phyloP scores from a whole-genome alignment of 2,329 filamentous ascomycete genomes.

The Neonectria sp. region DNA sequence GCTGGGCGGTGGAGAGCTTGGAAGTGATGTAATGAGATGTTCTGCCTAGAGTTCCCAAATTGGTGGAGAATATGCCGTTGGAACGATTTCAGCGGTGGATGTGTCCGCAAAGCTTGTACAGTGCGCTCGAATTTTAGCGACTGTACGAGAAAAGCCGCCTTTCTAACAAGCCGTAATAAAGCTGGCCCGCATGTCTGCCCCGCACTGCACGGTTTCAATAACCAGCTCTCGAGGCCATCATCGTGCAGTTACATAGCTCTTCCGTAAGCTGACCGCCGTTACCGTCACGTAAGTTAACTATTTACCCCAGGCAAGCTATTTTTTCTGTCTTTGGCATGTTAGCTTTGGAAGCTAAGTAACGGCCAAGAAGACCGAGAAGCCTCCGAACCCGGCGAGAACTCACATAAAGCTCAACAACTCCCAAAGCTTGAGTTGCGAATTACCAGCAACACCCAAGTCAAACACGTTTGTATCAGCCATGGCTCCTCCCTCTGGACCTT shows the following conservation, averaged over 20 bases:
- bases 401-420: constrained; percentile 7
- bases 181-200: neutral
- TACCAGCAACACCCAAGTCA: neutral
- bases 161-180: neutral
- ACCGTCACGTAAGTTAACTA: neutral
- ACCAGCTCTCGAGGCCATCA: neutral
- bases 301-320: neutral
- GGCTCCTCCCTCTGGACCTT: constrained; percentile 51
- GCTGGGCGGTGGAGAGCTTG: neutral
- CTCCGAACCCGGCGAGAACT: neutral
- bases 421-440: neutral
- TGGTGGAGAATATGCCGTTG: constrained; percentile 9
- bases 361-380: neutral
- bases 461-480: constrained; percentile 38
- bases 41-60: constrained; percentile 18
- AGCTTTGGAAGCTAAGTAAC: neutral
- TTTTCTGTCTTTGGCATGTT: neutral
- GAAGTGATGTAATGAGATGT: constrained; percentile 4
- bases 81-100: constrained; percentile 3
- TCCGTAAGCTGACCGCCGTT: neutral
- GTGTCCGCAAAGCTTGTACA: neutral
- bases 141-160: neutral
- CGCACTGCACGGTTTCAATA: neutral
- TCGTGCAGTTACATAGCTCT: neutral
- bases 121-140: neutral